Evolutionary conservation across 1,284 basidiomycete species (phyloP).

Genomic region (Ceratobasidium sp.): DNA sequence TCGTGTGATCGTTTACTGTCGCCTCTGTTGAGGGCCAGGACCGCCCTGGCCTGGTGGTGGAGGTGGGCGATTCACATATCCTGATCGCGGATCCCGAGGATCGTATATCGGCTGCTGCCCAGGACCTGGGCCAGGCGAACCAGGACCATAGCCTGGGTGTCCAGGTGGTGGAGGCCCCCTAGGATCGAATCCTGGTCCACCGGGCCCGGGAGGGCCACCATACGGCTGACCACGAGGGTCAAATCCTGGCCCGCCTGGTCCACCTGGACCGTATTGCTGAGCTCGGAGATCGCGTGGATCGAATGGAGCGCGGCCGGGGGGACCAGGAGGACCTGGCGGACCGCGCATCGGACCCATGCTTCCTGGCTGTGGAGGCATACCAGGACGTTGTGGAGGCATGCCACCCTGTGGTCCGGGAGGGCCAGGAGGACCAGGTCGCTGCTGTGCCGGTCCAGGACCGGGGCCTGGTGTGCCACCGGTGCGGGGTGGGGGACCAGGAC

Average conservation of each 20-base stretch:
- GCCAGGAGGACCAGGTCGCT: slow-evolving; percentile 2
- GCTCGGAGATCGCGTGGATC: slow-evolving; percentile 31
- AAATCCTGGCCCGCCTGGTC: slow-evolving; percentile 37
- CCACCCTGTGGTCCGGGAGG: background rate
- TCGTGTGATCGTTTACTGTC: background rate
- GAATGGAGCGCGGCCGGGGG: slow-evolving; percentile 38
- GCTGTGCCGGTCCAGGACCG: too few relatives aligned
- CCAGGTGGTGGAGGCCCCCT: slow-evolving; percentile 39
- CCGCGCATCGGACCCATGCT: slow-evolving; percentile 39
- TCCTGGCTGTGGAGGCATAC: slow-evolving; percentile 34
- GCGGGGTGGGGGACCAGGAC: too few relatives aligned
- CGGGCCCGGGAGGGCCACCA: slow-evolving; percentile 26
- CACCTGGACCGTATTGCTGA: too few relatives aligned
- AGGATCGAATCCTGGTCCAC: slow-evolving; percentile 39
- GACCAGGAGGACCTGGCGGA: slow-evolving; percentile 45
- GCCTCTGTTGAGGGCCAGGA: slow-evolving; percentile 14
- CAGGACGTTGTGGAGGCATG: slow-evolving; percentile 38
- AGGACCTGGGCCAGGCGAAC: slow-evolving; percentile 2
- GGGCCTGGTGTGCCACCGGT: too few relatives aligned
- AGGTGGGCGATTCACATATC: slow-evolving; percentile 23
- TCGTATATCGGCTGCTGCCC: slow-evolving; percentile 10
- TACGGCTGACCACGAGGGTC: slow-evolving; percentile 36
- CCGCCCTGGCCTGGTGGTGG: slow-evolving; percentile 15
- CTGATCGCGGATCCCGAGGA: slow-evolving; percentile 25
- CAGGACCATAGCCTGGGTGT: slow-evolving; percentile 31